phyloP scores from a whole-genome alignment of 2,329 filamentous ascomycete genomes.

The Fusarium palustre region DNA sequence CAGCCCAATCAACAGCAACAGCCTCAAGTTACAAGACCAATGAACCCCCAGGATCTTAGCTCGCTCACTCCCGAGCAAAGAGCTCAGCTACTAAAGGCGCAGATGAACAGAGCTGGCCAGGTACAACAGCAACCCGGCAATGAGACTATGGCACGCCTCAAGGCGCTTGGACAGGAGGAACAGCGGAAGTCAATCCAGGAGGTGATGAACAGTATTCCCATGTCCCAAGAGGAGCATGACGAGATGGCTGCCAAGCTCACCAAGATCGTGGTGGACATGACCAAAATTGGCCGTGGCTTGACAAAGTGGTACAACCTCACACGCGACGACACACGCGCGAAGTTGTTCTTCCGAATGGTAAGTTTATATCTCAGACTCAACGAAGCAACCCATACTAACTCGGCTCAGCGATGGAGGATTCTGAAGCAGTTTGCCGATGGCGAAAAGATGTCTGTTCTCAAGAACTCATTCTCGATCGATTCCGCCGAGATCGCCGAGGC shows the following conservation, averaged over 20 bases:
- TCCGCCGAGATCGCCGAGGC: conserved; percentile 63
- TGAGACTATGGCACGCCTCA: conserved; percentile 51
- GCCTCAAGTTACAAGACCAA: conserved; percentile 34
- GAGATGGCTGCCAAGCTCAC: conserved; percentile 60
- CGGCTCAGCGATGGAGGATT: conserved; percentile 63
- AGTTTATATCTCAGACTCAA: conserved; percentile 44
- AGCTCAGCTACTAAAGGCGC: conserved; percentile 50
- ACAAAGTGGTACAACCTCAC: conserved; percentile 62
- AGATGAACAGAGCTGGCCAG: conserved; percentile 44
- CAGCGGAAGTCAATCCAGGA: conserved; percentile 55
- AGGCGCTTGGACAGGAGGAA: conserved; percentile 56
- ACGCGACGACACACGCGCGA: conserved; percentile 62
- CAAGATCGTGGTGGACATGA: conserved; percentile 57
- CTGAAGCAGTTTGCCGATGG: conserved; percentile 65
- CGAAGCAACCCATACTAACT: conserved; percentile 49
- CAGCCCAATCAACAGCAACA: conserved; percentile 44
- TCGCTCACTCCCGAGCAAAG: conserved; percentile 59
- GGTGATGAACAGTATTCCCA: conserved; percentile 58
- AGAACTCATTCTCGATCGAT: conserved; percentile 64
- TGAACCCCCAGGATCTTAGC: conserved; percentile 54
- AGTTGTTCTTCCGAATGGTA: conserved; percentile 66
- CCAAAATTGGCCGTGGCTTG: conserved; percentile 59
- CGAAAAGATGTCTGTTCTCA: conserved; percentile 59
- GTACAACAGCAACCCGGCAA: conserved; percentile 28
- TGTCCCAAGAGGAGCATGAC: conserved; percentile 58